Evolutionary conservation across 306 rosid genomes (phyloP).

Genomic region (Rosa chinensis): DNA sequence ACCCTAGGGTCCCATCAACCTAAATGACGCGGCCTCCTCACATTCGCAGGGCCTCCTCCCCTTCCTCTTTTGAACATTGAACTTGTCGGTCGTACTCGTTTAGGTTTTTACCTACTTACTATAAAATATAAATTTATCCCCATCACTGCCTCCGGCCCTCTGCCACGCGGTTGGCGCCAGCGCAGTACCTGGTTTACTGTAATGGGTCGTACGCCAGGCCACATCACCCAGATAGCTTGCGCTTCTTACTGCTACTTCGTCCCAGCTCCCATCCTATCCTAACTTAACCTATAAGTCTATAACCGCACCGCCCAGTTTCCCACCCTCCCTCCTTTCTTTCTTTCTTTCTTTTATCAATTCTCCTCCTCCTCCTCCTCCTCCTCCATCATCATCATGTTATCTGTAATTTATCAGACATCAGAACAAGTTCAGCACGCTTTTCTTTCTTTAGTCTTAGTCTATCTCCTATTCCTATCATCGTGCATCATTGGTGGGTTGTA

Average conservation of each 20-base stretch:
- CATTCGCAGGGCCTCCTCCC: not conserved
- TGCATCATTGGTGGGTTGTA: not conserved
- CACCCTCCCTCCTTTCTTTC: not conserved
- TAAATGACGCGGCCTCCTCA: constrained; percentile 9
- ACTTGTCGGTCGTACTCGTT: not conserved
- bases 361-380: not conserved
- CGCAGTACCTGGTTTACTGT: not conserved
- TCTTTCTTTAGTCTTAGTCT: not conserved
- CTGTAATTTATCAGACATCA: not conserved
- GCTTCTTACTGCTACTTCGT: too few species aligned
- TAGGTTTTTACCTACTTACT: not conserved
- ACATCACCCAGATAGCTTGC: not conserved
- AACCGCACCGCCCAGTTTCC: not conserved
- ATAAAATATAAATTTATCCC: too few species aligned
- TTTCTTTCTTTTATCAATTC: not conserved
- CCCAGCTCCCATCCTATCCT: not conserved
- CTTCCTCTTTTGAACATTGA: too few species aligned
- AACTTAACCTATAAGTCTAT: not conserved
- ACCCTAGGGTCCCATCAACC: not conserved
- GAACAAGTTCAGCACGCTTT: not conserved
- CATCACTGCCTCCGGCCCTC: not conserved
- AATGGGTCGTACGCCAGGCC: constrained; percentile 3
- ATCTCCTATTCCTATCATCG: not conserved
- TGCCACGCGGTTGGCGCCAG: not conserved
- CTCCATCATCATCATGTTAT: not conserved